Conservation (phyloP, 2,329 filamentous ascomycete species). For the Aspergillus sp. region DNA sequence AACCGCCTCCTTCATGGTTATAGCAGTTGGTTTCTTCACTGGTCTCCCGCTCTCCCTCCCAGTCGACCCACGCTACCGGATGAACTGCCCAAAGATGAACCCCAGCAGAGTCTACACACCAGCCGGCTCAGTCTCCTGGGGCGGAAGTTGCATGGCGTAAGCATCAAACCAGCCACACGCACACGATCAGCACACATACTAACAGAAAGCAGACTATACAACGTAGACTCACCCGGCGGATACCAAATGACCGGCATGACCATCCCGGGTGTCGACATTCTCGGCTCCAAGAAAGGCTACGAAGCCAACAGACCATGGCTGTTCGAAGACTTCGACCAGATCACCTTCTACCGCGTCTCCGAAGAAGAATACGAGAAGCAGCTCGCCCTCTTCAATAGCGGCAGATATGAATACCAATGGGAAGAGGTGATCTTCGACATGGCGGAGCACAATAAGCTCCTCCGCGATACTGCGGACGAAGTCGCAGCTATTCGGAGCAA, state of each 20-base stretch:
- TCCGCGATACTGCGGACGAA: constrained; percentile 51
- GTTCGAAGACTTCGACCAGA: constrained; percentile 59
- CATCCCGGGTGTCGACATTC: constrained; percentile 56
- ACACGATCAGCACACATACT: neutral
- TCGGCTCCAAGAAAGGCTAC: constrained; percentile 56
- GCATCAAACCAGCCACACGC: constrained; percentile 2
- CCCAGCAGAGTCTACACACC: constrained; percentile 60
- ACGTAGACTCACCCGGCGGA: constrained; percentile 59
- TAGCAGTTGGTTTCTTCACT: constrained; percentile 59
- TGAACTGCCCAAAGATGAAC: constrained; percentile 60
- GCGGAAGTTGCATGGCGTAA: constrained; percentile 54
- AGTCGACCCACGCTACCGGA: constrained; percentile 56
- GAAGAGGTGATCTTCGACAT: constrained; percentile 57
- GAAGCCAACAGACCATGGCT: constrained; percentile 53
- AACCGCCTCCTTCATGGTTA: constrained; percentile 53
- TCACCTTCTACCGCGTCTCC: constrained; percentile 57
- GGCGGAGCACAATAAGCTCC: constrained; percentile 55
- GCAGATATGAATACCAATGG: constrained; percentile 55
- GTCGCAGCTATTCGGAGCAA: constrained; percentile 48
- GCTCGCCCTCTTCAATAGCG: constrained; percentile 52
- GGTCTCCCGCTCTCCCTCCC: constrained; percentile 56
- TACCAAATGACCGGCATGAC: constrained; percentile 59
- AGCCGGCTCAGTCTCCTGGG: constrained; percentile 59
- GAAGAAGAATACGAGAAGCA: constrained; percentile 55
- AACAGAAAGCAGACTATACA: constrained; percentile 48